Percentiles rank a stretch among this genome's conserved stretches.
phyloP scores from a whole-genome alignment of 2,329 filamentous ascomycete species.

The Sporothrix variecibatus region DNA sequence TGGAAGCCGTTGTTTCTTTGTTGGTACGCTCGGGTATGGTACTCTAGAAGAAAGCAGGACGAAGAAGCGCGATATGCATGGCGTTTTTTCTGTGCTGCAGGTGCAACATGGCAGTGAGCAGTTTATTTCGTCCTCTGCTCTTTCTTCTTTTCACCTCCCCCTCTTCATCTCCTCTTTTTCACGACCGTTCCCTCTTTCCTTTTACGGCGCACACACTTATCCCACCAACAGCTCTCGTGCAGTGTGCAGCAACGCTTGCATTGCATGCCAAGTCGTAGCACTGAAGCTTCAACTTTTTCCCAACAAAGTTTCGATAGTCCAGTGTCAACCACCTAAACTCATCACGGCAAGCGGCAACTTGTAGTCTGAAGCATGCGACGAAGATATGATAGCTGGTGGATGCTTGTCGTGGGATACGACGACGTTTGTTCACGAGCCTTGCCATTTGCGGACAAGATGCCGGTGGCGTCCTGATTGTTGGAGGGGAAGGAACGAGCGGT shows the following conservation, averaged over 20 bases:
- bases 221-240: neutral
- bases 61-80: constrained; percentile 1
- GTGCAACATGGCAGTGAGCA: neutral
- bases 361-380: neutral
- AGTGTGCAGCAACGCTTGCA: neutral
- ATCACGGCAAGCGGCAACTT: neutral
- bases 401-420: neutral
- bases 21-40: neutral
- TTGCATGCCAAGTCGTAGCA: constrained; percentile 12
- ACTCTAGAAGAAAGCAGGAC: neutral
- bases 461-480: neutral
- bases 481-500: neutral
- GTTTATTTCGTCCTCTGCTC: neutral
- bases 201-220: neutral
- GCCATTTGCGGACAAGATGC: constrained; percentile 9
- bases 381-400: neutral
- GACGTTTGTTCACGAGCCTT: neutral
- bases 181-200: neutral
- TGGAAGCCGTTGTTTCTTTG: neutral
- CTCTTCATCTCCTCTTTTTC: neutral
- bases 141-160: neutral
- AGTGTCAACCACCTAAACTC: neutral
- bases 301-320: neutral
- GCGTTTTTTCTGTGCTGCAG: neutral
- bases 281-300: neutral